Evolutionary conservation across 1,139 yeast genomes (phyloP), one percentile per base, ranked within the genome.

Genomic region (Tardiomyces depauwii): DNA sequence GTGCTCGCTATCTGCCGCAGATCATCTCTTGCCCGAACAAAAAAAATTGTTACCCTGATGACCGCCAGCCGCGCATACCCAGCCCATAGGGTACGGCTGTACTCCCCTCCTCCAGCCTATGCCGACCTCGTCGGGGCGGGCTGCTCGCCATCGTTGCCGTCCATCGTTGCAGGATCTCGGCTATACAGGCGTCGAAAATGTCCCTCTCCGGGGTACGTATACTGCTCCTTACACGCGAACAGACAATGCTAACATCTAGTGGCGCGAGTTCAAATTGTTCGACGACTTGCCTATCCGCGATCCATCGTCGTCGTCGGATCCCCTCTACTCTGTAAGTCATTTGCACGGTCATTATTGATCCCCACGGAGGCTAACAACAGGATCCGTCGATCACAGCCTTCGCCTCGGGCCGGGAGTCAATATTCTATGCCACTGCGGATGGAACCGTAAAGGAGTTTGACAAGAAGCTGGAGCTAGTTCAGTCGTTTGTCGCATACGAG

Each of bases 191-290:
- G 25, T 7, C 7, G 7, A 7, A 21, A 21, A 21, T 21, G 25
- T 21, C 25, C 7, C 25, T 42, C 40, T 14, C 39, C 19, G 44
- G 44, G 18, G 44, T 28, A 42, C 21, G 36, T 42, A 23, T 11
- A 13, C 7, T 3, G 2, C 5, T 4, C 2, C 25, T 21, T 4
- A 10, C 13, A 10, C 5, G 7, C n/a, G 18, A 14, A 16, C 3
- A 16, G 19, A 14, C 18, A 36, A 23, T 14, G 10, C 45, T 19
- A 33, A 32, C 40, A n/a, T 13, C 7, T 43, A 65, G 70, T 88
- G 96, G 96, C 73, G 93, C 51, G 95, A 85, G 57, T 85, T 91
- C 65, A 89, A 85, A 54, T 82, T 91, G 64, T 88, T 85, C 63
- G 96, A 88, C 48, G 73, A 78, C 43, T 73, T 80, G 0, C 96